phyloP scores from a whole-genome alignment of 2,329 filamentous ascomycete genomes.

The Phyllosticta paracitricarpa region DNA sequence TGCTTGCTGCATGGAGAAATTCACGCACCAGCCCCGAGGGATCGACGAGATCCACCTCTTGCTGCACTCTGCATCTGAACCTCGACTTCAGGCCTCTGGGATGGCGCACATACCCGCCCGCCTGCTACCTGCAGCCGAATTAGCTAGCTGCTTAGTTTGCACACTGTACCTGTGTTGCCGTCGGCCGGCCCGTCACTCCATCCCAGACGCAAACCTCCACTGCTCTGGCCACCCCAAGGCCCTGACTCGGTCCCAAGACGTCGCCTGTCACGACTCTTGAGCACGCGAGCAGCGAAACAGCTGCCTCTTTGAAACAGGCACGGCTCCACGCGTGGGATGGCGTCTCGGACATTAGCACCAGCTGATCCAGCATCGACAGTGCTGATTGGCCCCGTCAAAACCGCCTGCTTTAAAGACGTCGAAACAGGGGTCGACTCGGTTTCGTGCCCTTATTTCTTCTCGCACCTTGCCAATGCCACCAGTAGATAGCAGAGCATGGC shows the following conservation, averaged over 20 bases:
- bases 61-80: not conserved
- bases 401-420: not conserved
- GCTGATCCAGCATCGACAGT: not conserved
- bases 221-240: not conserved
- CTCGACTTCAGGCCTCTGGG: not conserved
- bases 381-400: not conserved
- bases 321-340: constrained; percentile 2
- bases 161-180: not conserved
- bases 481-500: not conserved
- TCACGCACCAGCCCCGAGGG: constrained; percentile 1
- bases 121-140: not conserved
- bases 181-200: not conserved
- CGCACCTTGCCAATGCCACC: not conserved
- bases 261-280: not conserved
- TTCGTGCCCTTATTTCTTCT: no score
- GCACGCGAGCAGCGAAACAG: constrained; percentile 1
- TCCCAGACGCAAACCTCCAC: not conserved
- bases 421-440: not conserved
- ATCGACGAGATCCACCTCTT: constrained; percentile 8
- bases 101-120: not conserved
- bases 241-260: not conserved
- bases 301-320: constrained; percentile 11
- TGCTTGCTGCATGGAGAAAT: not conserved
- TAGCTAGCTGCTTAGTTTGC: no score
- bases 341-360: not conserved